Evolutionary conservation across 2,329 filamentous ascomycete species (phyloP).

Genomic region (Penicillium italicum): DNA sequence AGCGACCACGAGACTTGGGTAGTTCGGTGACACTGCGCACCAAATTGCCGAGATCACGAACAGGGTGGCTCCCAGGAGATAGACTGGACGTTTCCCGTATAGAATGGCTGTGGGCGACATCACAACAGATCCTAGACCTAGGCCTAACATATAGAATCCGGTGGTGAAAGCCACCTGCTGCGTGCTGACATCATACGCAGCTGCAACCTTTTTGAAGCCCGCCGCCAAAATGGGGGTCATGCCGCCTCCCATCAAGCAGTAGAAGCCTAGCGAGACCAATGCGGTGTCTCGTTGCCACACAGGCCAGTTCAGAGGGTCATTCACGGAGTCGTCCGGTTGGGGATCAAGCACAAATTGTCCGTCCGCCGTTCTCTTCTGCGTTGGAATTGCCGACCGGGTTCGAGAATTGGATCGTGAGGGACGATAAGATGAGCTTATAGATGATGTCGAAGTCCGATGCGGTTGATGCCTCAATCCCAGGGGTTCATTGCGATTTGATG

Average conservation of each 20-base stretch:
- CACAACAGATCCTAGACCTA: conserved; percentile 79
- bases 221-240: conserved; percentile 89
- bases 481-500: conserved; percentile 60
- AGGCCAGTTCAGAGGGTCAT: conserved; percentile 93
- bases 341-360: conserved; percentile 84
- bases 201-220: conserved; percentile 77
- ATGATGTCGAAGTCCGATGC: conserved; percentile 56
- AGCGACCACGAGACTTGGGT: conserved; percentile 72
- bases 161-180: conserved; percentile 80
- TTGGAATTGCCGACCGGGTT: conserved; percentile 27
- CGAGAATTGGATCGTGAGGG: conserved; percentile 40
- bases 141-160: conserved; percentile 88
- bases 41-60: conserved; percentile 75
- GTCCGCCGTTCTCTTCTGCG: conserved; percentile 72
- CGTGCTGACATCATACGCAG: conserved; percentile 62
- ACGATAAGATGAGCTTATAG: conserved; percentile 47
- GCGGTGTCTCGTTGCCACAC: conserved; percentile 75
- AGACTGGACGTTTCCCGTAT: conserved; percentile 86
- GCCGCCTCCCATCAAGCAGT: conserved; percentile 88
- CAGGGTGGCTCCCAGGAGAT: conserved; percentile 71
- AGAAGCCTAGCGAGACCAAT: conserved; percentile 78
- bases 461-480: conserved; percentile 61
- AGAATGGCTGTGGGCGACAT: conserved; percentile 88
- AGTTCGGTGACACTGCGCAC: conserved; percentile 81
- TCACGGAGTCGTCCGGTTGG: conserved; percentile 83